Conservation (phyloP, 2,329 filamentous ascomycete species). For the Dactylellina cionopaga region DNA sequence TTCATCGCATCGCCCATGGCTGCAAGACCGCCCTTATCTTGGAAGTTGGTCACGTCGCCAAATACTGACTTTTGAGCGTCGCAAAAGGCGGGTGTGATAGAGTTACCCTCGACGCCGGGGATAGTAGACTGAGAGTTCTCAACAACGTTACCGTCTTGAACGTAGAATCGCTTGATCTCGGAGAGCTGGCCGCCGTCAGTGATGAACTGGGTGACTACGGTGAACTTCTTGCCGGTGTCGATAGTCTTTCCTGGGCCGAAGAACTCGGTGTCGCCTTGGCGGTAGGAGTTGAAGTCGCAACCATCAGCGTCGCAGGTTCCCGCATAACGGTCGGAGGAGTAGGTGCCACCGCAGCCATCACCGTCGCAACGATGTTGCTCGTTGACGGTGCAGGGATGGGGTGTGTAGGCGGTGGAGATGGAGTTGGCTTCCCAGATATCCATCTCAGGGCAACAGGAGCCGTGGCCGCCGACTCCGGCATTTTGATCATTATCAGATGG, state of each 20-base stretch:
- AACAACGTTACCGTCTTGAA: constrained; percentile 60
- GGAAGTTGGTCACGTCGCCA: constrained; percentile 43
- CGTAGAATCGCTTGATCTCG: constrained; percentile 60
- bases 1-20: constrained; percentile 51
- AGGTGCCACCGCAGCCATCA: constrained; percentile 55
- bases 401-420: constrained; percentile 60
- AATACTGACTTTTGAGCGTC: constrained; percentile 50
- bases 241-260: constrained; percentile 61
- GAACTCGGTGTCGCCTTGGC: constrained; percentile 58
- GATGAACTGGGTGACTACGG: constrained; percentile 61
- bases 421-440: constrained; percentile 63
- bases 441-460: constrained; percentile 70
- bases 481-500: constrained; percentile 59
- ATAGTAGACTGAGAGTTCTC: constrained; percentile 61
- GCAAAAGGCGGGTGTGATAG: constrained; percentile 39
- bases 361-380: constrained; percentile 59
- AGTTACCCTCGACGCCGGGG: constrained; percentile 61
- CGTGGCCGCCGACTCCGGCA: constrained; percentile 66
- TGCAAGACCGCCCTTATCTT: constrained; percentile 46
- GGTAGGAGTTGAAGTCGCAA: constrained; percentile 61
- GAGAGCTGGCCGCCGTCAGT: constrained; percentile 59
- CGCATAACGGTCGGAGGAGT: constrained; percentile 57
- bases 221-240: constrained; percentile 61
- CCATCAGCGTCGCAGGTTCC: constrained; percentile 61
- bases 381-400: constrained; percentile 60